Evolutionary conservation across 352 stramenopile genomes (phyloP).

Genomic region (Pythium chondricola): DNA sequence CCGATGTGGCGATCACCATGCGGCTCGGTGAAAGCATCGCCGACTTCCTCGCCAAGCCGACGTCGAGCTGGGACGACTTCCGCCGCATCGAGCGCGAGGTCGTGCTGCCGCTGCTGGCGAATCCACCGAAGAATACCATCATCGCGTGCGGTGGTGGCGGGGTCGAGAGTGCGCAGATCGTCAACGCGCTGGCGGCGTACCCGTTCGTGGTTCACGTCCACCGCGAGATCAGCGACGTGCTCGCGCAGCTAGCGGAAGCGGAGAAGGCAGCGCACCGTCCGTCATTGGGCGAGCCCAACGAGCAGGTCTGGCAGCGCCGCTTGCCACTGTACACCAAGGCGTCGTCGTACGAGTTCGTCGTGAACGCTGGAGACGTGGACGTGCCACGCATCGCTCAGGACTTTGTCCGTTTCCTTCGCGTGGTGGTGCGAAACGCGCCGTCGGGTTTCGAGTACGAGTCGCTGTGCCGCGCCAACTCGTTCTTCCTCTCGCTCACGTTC

Average conservation of each 20-base stretch:
- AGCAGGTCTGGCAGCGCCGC: slow-evolving; percentile 49
- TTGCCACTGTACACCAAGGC: slow-evolving; percentile 47
- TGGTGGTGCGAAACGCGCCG: slow-evolving; percentile 41
- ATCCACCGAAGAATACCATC: slow-evolving; percentile 54
- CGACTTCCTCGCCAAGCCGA: slow-evolving; percentile 57
- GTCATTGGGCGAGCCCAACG: slow-evolving; percentile 54
- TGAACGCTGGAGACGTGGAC: slow-evolving; percentile 53
- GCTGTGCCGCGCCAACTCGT: slow-evolving; percentile 48
- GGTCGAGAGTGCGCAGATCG: slow-evolving; percentile 63
- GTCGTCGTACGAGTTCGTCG: slow-evolving; percentile 50
- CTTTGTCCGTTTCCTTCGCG: slow-evolving; percentile 63
- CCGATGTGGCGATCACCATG: slow-evolving; percentile 66
- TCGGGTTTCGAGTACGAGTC: slow-evolving; percentile 46
- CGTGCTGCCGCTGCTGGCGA: slow-evolving; percentile 51
- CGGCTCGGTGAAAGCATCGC: slow-evolving; percentile 59
- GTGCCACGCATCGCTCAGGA: slow-evolving; percentile 53
- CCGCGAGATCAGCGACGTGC: slow-evolving; percentile 64
- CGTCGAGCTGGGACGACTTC: slow-evolving; percentile 72
- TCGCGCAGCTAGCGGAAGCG: slow-evolving; percentile 43
- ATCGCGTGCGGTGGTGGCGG: slow-evolving; percentile 83
- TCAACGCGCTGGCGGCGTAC: slow-evolving; percentile 53
- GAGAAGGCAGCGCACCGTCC: slow-evolving; percentile 39
- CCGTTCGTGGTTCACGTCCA: slow-evolving; percentile 67
- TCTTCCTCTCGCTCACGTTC: slow-evolving; percentile 80
- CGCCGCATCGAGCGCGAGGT: slow-evolving; percentile 53